Percentiles rank a stretch among this genome's conserved stretches.
These are phyloP conservation scores for Sungouiozyma ichnusensis DNA, from an alignment of 805 yeast genomes.

Conservation along the genomic window DNA sequence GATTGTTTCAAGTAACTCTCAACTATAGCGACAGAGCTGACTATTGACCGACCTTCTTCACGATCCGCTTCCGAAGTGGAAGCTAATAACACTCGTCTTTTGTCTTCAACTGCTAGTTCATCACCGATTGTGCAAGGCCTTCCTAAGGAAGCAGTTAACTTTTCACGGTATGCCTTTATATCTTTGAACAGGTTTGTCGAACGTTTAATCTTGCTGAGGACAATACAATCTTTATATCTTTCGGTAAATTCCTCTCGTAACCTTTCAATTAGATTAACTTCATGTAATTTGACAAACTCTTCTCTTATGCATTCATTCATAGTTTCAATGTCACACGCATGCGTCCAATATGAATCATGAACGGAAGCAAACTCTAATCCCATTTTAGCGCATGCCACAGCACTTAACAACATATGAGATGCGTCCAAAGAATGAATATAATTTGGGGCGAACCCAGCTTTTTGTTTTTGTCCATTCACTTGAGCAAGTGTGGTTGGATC, in stretches of 20 bases:
- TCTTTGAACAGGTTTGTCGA: conserved; percentile 40
- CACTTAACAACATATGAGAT: conserved; percentile 89
- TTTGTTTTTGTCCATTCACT: conserved; percentile 83
- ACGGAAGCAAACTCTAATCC: conserved; percentile 82
- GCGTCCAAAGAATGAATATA: conserved; percentile 93
- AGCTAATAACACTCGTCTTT: conserved; percentile 44
- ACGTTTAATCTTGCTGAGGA: conserved; percentile 45
- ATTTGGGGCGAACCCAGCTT: conserved; percentile 91
- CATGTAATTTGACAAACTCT: conserved; percentile 70
- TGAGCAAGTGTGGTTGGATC: conserved; percentile 81
- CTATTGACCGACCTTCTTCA: conserved; percentile 43
- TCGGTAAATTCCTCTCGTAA: conserved; percentile 70
- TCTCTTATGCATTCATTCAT: conserved; percentile 68
- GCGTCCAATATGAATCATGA: conserved; percentile 98
- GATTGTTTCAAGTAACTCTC: conserved; percentile 16
- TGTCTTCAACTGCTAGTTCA: conserved; percentile 61
- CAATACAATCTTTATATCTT: conserved; percentile 65
- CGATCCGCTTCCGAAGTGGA: conserved; percentile 42
- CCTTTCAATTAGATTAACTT: conserved; percentile 56
- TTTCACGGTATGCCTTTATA: conserved; percentile 40
- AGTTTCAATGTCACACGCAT: conserved; percentile 67
- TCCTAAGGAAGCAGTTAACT: conserved; percentile 39
- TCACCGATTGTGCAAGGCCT: conserved; percentile 55
- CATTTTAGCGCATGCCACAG: conserved; percentile 57
- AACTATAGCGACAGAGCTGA: conserved; percentile 59